Evolutionary conservation across 1,284 basidiomycete genomes (phyloP), one percentile per base, ranked within the genome.

Genomic region (Anthracocystis setariae): DNA sequence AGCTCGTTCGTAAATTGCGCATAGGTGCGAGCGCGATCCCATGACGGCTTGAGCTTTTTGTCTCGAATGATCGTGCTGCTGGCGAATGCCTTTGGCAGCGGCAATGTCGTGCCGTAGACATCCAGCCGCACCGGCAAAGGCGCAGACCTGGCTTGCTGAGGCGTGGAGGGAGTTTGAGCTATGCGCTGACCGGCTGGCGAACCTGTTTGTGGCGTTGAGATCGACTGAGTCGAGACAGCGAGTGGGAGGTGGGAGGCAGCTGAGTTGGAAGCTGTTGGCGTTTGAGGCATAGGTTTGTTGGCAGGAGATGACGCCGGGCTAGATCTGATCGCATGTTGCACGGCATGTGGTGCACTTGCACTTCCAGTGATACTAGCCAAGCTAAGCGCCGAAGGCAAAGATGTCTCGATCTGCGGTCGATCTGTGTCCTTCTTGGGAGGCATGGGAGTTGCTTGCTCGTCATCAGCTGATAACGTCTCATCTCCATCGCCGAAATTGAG

Each of bases 1-100:
- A 79, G 69, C 54, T 78, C 77, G 43, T 79, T 79, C 32, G 74
- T 66, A 58, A 53, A 78, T 20, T 61, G 55, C 12, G 77, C 77
- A 40, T 79, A 79, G 4, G 56, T 54, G 38, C 72, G 56, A 23
- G 77, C 74, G 12, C 77, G 62, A 38, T 79, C 77, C 72, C 74
- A 73, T 3, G 77, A 76, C 21, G 77, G 64, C 18, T 52, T 46
- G 18, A 59, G 62, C 42, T 46, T 56, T 60, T 73, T 72, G 44
- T 75, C 73, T 23, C 61, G 47, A 13, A 50, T 59, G 56, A 79
- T 73, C n/a, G 55, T 32, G 17, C 53, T 57, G 50, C 72, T 70
- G 44, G 45, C 48, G 35, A 79, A 77, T 5, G 74, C 49, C 44
- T 54, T 53, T 3, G 77, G 77, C 46, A 73, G 56, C 2, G 77